These are phyloP conservation scores for Moringa oleifera DNA, from an alignment of 345 rosid genomes.

Conservation along the genomic window DNA sequence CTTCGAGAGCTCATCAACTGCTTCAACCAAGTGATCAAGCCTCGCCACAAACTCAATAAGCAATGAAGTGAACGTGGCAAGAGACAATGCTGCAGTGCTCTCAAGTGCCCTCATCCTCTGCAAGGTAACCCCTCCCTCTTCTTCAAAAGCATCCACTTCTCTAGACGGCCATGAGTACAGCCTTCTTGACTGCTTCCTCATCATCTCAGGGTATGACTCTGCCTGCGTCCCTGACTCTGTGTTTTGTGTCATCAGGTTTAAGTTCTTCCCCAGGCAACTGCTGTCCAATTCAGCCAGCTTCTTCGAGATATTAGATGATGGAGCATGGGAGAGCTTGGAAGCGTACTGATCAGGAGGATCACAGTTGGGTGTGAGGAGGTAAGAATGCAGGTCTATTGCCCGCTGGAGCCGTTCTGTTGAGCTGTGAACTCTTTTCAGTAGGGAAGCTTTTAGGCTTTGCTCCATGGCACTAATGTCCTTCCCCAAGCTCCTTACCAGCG, in stretches of 20 bases:
- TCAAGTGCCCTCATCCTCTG: constrained; percentile 49
- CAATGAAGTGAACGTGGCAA: constrained; percentile 52
- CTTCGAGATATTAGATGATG: constrained; percentile 15
- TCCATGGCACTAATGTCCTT: constrained; percentile 49
- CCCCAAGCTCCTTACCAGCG: constrained; percentile 43
- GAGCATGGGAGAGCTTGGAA: constrained; percentile 16
- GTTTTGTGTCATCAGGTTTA: neutral
- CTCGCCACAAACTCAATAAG: constrained; percentile 61
- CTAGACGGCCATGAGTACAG: constrained; percentile 56
- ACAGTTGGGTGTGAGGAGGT: constrained; percentile 33
- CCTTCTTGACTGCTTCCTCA: constrained; percentile 56
- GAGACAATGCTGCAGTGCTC: constrained; percentile 58
- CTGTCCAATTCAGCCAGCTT: neutral
- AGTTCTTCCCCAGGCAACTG: neutral
- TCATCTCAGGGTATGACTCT: constrained; percentile 46
- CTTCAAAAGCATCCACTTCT: constrained; percentile 51
- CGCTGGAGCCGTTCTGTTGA: constrained; percentile 46
- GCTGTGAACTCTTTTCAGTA: constrained; percentile 39
- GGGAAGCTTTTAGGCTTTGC: constrained; percentile 26
- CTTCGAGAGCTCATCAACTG: constrained; percentile 48
- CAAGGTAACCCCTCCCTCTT: constrained; percentile 30
- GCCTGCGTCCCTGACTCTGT: neutral
- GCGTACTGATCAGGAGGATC: constrained; percentile 26
- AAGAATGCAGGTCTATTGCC: constrained; percentile 42
- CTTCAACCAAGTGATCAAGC: constrained; percentile 60